A percentile compares a stretch with the other conserved stretches of the same genome.
phyloP scores from a whole-genome alignment of 345 rosid species.

The Camelina laxa region DNA sequence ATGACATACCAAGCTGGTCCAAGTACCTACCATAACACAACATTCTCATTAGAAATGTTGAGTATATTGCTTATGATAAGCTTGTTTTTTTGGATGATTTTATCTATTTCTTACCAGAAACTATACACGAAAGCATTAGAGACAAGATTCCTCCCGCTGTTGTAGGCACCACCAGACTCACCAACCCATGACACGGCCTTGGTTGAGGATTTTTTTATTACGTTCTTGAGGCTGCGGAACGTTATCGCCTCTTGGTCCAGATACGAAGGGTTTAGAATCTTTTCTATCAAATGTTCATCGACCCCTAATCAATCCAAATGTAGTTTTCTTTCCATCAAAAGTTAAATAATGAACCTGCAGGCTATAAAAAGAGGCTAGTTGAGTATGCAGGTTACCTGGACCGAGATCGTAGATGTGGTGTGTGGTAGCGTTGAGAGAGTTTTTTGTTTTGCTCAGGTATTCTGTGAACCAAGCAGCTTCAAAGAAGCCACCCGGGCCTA shows the following conservation, averaged over 20 bases:
- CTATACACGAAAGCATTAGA: conserved; percentile 86
- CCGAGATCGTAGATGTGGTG: conserved; percentile 97
- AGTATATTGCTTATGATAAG: not conserved
- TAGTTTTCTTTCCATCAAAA: conserved; percentile 17
- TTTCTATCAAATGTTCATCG: conserved; percentile 64
- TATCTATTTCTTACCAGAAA: conserved; percentile 69
- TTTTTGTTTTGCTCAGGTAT: conserved; percentile 56
- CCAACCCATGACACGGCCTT: conserved; percentile 86
- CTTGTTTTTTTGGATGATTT: not conserved
- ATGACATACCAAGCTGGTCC: conserved; percentile 89
- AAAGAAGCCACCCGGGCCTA: conserved; percentile 93
- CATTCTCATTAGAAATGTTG: conserved; percentile 17
- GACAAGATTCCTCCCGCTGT: conserved; percentile 81
- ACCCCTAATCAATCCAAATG: conserved; percentile 56
- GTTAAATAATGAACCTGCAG: not conserved
- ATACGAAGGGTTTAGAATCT: conserved; percentile 71
- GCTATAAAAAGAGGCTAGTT: conserved; percentile 4
- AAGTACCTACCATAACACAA: conserved; percentile 63
- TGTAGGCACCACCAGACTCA: conserved; percentile 96
- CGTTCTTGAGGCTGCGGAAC: conserved; percentile 58
- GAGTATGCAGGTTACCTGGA: conserved; percentile 60
- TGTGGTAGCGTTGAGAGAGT: conserved; percentile 63
- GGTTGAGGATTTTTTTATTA: conserved; percentile 59
- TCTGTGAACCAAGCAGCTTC: conserved; percentile 71
- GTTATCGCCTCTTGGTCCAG: conserved; percentile 65